Evolutionary conservation across 495 filamentous ascomycete genomes (phyloP).

Genomic region (Penicillium canariense): DNA sequence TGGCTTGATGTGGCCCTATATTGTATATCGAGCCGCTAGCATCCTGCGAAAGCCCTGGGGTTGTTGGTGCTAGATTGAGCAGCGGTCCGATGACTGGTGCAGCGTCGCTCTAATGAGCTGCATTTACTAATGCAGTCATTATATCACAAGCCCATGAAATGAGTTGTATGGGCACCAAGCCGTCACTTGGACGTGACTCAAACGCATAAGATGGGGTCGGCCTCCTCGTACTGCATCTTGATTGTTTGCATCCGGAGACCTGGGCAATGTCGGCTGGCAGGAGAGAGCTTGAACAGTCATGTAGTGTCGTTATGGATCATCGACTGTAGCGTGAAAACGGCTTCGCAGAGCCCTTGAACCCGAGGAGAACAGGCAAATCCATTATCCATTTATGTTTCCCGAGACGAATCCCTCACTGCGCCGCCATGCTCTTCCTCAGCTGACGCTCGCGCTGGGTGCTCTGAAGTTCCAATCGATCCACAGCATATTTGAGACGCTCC

Average conservation of each 20-base stretch:
- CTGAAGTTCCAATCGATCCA: conserved; percentile 70
- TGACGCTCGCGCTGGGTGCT: conserved; percentile 66
- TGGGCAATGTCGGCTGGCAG: no score
- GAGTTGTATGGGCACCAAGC: no score
- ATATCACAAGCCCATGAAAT: no score
- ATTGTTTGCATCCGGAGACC: no score
- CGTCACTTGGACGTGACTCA: no score
- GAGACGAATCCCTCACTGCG: conserved; percentile 26
- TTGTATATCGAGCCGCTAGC: not conserved
- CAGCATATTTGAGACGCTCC: conserved; percentile 72
- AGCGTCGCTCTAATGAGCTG: not conserved
- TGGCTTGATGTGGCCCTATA: not conserved
- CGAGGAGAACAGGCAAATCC: not conserved
- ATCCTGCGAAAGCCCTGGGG: not conserved
- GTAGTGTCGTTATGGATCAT: no score
- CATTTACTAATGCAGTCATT: no score
- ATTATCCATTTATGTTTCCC: not conserved
- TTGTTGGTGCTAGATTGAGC: not conserved
- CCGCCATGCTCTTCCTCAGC: conserved; percentile 76
- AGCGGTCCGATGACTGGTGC: not conserved
- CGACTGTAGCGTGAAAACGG: no score
- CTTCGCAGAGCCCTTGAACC: not conserved
- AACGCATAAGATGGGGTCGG: no score
- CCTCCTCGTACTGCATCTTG: no score
- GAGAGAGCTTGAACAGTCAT: not conserved